Conservation (phyloP, 768 basidiomycete species). For the Tricholoma bakamatsutake region DNA sequence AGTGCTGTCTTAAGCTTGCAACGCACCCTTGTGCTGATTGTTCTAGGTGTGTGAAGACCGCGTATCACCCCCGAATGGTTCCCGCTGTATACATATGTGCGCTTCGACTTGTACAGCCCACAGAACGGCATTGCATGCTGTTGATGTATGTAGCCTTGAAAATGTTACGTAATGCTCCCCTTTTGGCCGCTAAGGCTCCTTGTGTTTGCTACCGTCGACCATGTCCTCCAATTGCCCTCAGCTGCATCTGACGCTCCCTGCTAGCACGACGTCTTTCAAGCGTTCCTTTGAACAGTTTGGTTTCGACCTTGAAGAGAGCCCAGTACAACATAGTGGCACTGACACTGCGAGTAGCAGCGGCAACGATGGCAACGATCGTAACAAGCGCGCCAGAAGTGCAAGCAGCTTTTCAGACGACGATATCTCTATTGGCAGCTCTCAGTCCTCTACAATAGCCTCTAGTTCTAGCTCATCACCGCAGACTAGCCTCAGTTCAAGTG, state of each 20-base stretch:
- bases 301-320: slow-evolving; percentile 50
- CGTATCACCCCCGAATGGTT: no score
- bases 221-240: slow-evolving; percentile 43
- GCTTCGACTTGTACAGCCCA: no score
- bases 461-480: slow-evolving; percentile 14
- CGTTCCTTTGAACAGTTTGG: slow-evolving; percentile 55
- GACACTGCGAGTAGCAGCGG: slow-evolving; percentile 22
- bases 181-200: not conserved
- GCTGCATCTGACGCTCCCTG: slow-evolving; percentile 46
- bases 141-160: no score
- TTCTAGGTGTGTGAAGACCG: no score
- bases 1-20: no score
- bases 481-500: slow-evolving; percentile 11
- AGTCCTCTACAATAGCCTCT: slow-evolving; percentile 30
- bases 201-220: slow-evolving; percentile 14
- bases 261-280: slow-evolving; percentile 50
- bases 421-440: slow-evolving; percentile 23
- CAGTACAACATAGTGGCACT: slow-evolving; percentile 16
- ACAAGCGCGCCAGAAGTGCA: slow-evolving; percentile 53
- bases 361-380: slow-evolving; percentile 41
- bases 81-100: no score
- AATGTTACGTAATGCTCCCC: not conserved
- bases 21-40: no score
- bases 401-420: slow-evolving; percentile 37
- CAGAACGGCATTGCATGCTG: no score